Evolutionary conservation across 768 basidiomycete genomes (phyloP).

Genomic region (Calvatia gigantea): DNA sequence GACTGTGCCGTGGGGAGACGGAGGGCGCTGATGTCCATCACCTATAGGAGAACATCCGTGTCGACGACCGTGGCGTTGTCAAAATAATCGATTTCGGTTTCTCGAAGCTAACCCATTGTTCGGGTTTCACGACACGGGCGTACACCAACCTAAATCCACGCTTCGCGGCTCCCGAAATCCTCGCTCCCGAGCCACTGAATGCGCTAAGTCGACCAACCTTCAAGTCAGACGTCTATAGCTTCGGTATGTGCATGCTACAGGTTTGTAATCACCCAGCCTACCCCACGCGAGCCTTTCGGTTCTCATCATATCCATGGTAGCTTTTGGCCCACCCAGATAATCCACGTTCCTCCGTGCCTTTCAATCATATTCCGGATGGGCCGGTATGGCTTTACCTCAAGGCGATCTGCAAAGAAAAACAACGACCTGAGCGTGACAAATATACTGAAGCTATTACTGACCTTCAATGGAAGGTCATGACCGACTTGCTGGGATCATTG

Average conservation of each 20-base stretch:
- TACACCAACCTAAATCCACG: not conserved
- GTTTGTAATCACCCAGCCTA: not conserved
- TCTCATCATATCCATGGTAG: not conserved
- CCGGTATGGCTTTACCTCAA: not conserved
- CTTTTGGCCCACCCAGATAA: not conserved
- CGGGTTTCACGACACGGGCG: conserved; percentile 1
- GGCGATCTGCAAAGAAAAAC: not conserved
- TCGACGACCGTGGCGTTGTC: not conserved
- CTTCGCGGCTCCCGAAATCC: not conserved
- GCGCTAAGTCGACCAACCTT: not conserved
- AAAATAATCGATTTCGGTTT: conserved; percentile 11
- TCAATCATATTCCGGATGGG: not conserved
- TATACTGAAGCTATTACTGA: not conserved
- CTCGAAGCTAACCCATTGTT: not conserved
- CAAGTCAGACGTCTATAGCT: not conserved
- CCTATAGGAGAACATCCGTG: conserved; percentile 6
- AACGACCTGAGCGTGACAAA: not conserved
- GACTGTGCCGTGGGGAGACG: no score
- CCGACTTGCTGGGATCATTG: not conserved
- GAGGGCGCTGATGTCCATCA: not conserved
- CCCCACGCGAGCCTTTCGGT: not conserved
- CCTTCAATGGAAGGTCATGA: not conserved
- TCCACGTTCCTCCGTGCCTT: not conserved
- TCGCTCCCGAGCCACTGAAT: not conserved
- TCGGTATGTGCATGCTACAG: conserved; percentile 1